Evolutionary conservation across 1,284 basidiomycete genomes (phyloP).

Genomic region (Agaricales sp.): DNA sequence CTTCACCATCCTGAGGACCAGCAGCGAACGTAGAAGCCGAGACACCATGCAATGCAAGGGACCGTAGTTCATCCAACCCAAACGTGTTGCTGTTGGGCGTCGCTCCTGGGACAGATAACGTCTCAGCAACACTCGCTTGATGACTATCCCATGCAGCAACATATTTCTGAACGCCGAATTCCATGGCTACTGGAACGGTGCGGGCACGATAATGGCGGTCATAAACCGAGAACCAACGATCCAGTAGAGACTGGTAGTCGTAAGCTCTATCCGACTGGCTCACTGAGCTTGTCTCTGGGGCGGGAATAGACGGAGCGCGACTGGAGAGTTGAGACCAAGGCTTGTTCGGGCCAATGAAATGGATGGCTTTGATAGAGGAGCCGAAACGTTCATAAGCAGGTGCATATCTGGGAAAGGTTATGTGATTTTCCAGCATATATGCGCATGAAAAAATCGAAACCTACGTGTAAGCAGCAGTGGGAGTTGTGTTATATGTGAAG

Average conservation of each 20-base stretch:
- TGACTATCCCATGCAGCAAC: conserved; percentile 64
- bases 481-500: conserved; percentile 96
- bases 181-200: conserved; percentile 24
- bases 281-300: conserved; percentile 15
- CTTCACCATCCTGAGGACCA: conserved; percentile 32
- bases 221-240: conserved; percentile 88
- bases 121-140: conserved; percentile 19
- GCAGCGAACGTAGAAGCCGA: conserved; percentile 14
- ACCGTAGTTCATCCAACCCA: conserved; percentile 61
- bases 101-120: conserved; percentile 14
- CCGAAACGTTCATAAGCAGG: conserved; percentile 94
- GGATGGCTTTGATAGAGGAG: conserved; percentile 78
- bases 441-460: conserved; percentile 22
- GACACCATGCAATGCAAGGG: conserved; percentile 54
- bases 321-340: conserved; percentile 76
- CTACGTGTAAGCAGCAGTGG: conserved; percentile 94
- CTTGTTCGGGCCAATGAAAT: conserved; percentile 93
- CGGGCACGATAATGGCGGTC: conserved; percentile 73
- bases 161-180: conserved; percentile 64
- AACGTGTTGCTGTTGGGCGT: conserved; percentile 24
- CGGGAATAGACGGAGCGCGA: conserved; percentile 41
- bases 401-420: conserved; percentile 56
- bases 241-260: conserved; percentile 71
- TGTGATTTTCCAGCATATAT: conserved; percentile 15
- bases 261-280: conserved; percentile 30